Conservation (phyloP, 768 basidiomycete species). For the Lactarius hatsudake region DNA sequence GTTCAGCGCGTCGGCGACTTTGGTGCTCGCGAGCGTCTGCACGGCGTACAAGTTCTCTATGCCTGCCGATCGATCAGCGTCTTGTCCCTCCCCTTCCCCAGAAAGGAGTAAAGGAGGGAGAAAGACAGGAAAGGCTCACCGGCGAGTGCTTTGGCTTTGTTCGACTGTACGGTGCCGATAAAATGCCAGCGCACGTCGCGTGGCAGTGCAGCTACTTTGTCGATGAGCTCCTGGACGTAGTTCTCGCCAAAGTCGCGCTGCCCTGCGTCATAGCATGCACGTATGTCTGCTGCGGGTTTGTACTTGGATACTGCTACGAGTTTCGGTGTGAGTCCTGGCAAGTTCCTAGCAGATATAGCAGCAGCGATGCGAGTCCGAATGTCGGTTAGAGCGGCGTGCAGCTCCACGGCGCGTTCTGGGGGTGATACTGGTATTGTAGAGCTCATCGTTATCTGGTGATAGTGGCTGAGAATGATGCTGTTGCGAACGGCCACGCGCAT, state of each 20-base stretch:
- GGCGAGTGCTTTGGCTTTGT: slow-evolving; percentile 24
- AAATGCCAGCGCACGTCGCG: slow-evolving; percentile 47
- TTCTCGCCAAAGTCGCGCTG: slow-evolving; percentile 97
- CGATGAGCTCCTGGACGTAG: slow-evolving; percentile 89
- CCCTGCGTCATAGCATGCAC: slow-evolving; percentile 74
- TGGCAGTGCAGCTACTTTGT: slow-evolving; percentile 54
- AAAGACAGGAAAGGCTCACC: background rate
- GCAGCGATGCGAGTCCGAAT: slow-evolving; percentile 48
- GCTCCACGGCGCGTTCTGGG: slow-evolving; percentile 49
- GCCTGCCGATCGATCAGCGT: slow-evolving; percentile 1
- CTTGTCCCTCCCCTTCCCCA: background rate
- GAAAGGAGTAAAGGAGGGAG: no score
- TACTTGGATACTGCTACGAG: slow-evolving; percentile 92
- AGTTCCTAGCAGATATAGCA: slow-evolving; percentile 33
- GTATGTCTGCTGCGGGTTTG: slow-evolving; percentile 85
- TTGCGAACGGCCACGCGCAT: background rate
- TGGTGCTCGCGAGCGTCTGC: slow-evolving; percentile 81
- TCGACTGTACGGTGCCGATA: slow-evolving; percentile 19
- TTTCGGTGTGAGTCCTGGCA: slow-evolving; percentile 33
- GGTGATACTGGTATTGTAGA: background rate
- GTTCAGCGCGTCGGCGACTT: slow-evolving; percentile 77
- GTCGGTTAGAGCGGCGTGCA: slow-evolving; percentile 51
- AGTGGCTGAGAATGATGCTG: background rate
- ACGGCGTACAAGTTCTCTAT: slow-evolving; percentile 69
- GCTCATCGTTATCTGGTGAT: slow-evolving; percentile 1